Conservation (phyloP, 148 eudicot genomes). For the Fagopyrum tataricum region DNA sequence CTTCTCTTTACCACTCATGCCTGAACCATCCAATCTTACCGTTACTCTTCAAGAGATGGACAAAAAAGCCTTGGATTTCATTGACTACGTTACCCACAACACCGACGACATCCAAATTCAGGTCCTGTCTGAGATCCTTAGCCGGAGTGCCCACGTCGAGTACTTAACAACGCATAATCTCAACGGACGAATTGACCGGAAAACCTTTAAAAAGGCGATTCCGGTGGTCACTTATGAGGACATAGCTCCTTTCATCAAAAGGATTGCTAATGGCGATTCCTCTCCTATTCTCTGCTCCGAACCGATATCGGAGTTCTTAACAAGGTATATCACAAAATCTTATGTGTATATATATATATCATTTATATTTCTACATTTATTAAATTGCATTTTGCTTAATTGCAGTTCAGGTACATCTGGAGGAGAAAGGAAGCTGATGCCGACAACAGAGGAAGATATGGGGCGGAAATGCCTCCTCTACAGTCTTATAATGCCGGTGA, state of each 20-base stretch:
- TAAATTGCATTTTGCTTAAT: conserved; percentile 2
- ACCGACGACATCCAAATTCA: conserved; percentile 22
- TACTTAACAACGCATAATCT: conserved; percentile 20
- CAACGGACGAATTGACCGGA: conserved; percentile 12
- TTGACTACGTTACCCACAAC: conserved; percentile 22
- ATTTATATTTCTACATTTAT: too few relatives aligned
- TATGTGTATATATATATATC: too few relatives aligned
- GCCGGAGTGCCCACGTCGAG: conserved; percentile 23
- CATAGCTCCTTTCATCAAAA: conserved; percentile 15
- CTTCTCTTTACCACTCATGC: conserved; percentile 13
- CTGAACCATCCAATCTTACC: conserved; percentile 3
- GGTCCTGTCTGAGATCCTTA: conserved; percentile 21
- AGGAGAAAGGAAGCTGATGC: conserved; percentile 49
- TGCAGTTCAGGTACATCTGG: conserved; percentile 51
- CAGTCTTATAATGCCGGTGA: conserved; percentile 47
- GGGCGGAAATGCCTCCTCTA: conserved; percentile 28
- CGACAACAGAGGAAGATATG: conserved; percentile 34
- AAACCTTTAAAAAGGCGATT: conserved; percentile 21
- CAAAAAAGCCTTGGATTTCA: conserved; percentile 21
- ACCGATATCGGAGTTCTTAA: conserved; percentile 27
- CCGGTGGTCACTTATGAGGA: conserved; percentile 28
- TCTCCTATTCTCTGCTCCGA: conserved; percentile 25
- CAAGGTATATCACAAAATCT: conserved; percentile 16
- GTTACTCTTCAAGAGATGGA: conserved; percentile 4
- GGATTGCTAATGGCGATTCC: conserved; percentile 30